phyloP scores from a whole-genome alignment of 306 rosid species.

The Fragaria vesca region DNA sequence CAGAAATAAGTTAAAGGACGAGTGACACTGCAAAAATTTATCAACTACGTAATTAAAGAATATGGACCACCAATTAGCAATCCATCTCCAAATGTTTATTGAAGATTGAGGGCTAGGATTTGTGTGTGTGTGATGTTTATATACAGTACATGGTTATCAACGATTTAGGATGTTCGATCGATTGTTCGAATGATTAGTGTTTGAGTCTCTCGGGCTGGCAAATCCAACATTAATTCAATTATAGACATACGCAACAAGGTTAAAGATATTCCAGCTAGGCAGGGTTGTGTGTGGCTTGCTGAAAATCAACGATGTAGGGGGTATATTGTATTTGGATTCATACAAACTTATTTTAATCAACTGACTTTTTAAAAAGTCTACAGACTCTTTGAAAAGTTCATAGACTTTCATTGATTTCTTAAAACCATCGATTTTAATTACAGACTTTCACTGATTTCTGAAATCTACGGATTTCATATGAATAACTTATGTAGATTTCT shows the following conservation, averaged over 20 bases:
- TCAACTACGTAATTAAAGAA: background rate
- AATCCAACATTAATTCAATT: background rate
- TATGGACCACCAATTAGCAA: background rate
- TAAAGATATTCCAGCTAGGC: background rate
- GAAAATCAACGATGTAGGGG: no score
- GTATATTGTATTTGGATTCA: no score
- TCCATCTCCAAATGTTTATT: no score
- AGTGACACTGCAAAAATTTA: background rate
- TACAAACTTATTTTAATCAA: no score
- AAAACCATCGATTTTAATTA: no score
- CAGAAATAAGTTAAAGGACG: background rate
- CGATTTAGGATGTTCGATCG: background rate
- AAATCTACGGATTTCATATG: no score
- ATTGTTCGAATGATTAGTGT: background rate
- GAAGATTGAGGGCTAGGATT: background rate
- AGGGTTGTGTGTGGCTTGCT: no score
- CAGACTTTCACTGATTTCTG: no score
- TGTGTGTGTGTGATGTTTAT: background rate
- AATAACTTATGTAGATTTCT: no score
- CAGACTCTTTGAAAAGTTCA: no score
- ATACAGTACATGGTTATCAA: background rate
- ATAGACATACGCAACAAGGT: background rate
- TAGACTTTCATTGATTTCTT: no score
- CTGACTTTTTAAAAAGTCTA: no score
- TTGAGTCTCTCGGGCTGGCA: background rate